A percentile compares a stretch with the other conserved stretches of the same genome.
These are phyloP conservation scores for Colletotrichum theobromicola DNA, from an alignment of 2,329 filamentous ascomycete species.

Conservation along the genomic window DNA sequence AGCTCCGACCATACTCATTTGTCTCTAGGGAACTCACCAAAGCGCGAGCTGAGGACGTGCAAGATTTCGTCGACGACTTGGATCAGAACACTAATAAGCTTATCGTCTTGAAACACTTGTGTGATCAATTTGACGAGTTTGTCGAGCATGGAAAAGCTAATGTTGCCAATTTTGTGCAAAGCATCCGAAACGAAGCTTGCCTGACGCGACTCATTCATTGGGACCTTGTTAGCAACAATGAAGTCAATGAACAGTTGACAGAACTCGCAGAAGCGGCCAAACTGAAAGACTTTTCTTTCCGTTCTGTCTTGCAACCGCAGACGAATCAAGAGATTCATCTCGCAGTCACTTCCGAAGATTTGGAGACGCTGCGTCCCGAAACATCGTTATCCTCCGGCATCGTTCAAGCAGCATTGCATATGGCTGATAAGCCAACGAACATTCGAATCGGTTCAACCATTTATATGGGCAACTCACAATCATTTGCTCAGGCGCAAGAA, in stretches of 20 bases:
- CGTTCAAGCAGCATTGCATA: neutral
- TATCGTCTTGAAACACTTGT: neutral
- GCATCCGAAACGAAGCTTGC: neutral
- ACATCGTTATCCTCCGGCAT: neutral
- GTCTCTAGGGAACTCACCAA: neutral
- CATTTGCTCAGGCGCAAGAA: neutral
- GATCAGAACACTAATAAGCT: neutral
- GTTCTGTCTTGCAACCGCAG: neutral
- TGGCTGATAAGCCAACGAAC: neutral
- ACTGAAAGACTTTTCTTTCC: neutral
- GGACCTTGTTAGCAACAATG: neutral
- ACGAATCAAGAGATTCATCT: neutral
- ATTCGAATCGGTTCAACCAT: neutral
- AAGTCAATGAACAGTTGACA: neutral
- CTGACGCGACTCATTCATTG: neutral
- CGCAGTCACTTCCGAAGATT: neutral
- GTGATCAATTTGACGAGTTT: neutral
- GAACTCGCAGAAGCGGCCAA: neutral
- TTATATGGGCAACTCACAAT: neutral
- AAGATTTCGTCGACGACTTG: neutral
- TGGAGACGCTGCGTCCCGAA: neutral
- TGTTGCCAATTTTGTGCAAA: neutral
- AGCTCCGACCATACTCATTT: neutral
- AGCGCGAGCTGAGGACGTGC: neutral
- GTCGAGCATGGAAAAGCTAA: neutral